A percentile compares a stretch with the other conserved stretches of the same genome.
phyloP scores from a whole-genome alignment of 2,329 filamentous ascomycete species.

The Scedosporium boydii region DNA sequence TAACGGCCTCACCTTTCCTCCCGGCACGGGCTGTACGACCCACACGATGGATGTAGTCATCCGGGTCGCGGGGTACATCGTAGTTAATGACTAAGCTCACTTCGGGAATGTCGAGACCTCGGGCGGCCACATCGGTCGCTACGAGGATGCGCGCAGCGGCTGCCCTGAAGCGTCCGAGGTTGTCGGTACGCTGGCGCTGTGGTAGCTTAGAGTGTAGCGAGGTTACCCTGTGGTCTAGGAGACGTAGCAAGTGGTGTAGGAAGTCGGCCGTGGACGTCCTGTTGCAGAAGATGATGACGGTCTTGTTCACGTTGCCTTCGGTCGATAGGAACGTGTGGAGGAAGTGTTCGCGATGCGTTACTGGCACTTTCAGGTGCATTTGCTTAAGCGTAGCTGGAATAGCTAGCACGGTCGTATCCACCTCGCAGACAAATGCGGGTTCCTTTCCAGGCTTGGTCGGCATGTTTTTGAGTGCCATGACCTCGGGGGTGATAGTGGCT shows the following conservation, averaged over 20 bases:
- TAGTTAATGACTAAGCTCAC: slow-evolving; percentile 90
- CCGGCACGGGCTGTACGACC: slow-evolving; percentile 93
- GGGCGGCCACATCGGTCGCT: slow-evolving; percentile 87
- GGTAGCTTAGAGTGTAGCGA: slow-evolving; percentile 80
- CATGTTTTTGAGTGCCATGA: slow-evolving; percentile 74
- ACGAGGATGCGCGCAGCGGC: slow-evolving; percentile 81
- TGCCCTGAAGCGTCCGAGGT: slow-evolving; percentile 85
- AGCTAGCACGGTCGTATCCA: slow-evolving; percentile 65
- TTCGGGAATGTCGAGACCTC: slow-evolving; percentile 91
- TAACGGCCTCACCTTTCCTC: slow-evolving; percentile 70
- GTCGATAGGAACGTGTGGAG: slow-evolving; percentile 83
- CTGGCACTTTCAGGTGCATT: slow-evolving; percentile 76
- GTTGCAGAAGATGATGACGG: slow-evolving; percentile 91
- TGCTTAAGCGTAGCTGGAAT: slow-evolving; percentile 76
- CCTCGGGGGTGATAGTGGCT: slow-evolving; percentile 87
- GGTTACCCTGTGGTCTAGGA: slow-evolving; percentile 83
- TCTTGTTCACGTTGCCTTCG: slow-evolving; percentile 62
- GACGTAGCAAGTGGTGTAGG: slow-evolving; percentile 76
- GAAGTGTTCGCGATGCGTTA: slow-evolving; percentile 92
- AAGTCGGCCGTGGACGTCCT: slow-evolving; percentile 80
- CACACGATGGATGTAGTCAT: slow-evolving; percentile 95
- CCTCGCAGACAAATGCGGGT: slow-evolving; percentile 81
- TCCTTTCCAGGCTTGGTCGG: slow-evolving; percentile 59
- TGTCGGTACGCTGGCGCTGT: slow-evolving; percentile 76
- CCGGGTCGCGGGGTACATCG: slow-evolving; percentile 89